Evolutionary conservation across 169 alveolate species (phyloP).

Genomic region (Theileria sp.): DNA sequence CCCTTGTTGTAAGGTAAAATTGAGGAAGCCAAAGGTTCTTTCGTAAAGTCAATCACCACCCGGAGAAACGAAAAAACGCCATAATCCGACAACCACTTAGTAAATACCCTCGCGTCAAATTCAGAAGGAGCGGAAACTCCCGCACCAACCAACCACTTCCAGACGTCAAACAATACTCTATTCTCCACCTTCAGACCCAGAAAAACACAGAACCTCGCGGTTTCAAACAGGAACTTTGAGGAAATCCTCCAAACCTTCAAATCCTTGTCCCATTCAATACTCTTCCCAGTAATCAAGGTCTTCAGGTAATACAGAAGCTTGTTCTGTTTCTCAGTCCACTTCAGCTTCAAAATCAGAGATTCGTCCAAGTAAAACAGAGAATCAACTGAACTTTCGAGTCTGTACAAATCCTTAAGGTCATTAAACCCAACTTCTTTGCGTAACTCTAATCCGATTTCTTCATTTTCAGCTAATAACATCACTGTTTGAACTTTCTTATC

Average conservation of each 20-base stretch:
- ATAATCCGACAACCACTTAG: conserved; percentile 42
- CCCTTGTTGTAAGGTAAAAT: conserved; percentile 59
- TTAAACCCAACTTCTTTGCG: conserved; percentile 9
- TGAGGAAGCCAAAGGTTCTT: conserved; percentile 26
- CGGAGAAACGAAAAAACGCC: conserved; percentile 51
- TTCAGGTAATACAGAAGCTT: conserved; percentile 46
- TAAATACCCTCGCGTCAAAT: conserved; percentile 29
- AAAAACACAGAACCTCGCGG: conserved; percentile 30
- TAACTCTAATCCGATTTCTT: not conserved
- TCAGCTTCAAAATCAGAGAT: conserved; percentile 12
- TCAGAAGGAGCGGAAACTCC: conserved; percentile 27
- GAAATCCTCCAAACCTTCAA: conserved; percentile 41
- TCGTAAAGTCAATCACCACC: conserved; percentile 4
- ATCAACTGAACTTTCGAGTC: conserved; percentile 2
- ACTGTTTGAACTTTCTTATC: not conserved
- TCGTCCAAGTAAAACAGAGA: conserved; percentile 2
- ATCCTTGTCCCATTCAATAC: conserved; percentile 43
- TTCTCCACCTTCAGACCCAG: conserved; percentile 43
- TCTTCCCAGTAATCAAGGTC: conserved; percentile 37
- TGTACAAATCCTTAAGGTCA: conserved; percentile 15
- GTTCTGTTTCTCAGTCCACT: conserved; percentile 58
- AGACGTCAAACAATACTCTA: conserved; percentile 27
- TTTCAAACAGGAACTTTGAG: conserved; percentile 31
- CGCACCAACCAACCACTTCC: conserved; percentile 45
- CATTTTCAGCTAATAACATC: conserved; percentile 2